Percentiles rank a stretch among this genome's conserved stretches.
phyloP scores from a whole-genome alignment of 2,329 filamentous ascomycete genomes.

The Sporothrix luriei region DNA sequence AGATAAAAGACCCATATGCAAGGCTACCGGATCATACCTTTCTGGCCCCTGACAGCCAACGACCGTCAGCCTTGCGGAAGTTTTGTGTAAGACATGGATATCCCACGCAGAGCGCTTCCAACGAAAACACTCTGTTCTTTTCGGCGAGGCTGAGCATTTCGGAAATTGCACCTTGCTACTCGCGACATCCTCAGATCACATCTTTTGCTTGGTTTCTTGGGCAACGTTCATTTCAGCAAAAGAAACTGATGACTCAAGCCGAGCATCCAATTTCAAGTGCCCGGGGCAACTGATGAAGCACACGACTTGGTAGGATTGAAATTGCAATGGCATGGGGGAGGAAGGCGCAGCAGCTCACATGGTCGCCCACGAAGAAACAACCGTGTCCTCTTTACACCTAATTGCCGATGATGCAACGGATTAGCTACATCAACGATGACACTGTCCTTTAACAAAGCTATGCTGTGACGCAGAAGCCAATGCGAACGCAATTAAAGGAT shows the following conservation, averaged over 20 bases:
- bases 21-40: slow-evolving; percentile 10
- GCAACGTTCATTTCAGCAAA: slow-evolving; percentile 10
- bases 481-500: neutral
- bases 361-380: neutral
- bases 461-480: neutral
- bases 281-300: neutral
- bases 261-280: neutral
- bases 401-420: neutral
- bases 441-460: neutral
- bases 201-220: neutral
- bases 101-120: neutral
- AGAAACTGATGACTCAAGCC: slow-evolving; percentile 2
- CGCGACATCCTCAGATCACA: neutral
- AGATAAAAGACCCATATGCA: neutral
- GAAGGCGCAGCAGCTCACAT: slow-evolving; percentile 20
- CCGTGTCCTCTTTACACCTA: slow-evolving; percentile 14
- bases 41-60: neutral
- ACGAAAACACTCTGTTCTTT: neutral
- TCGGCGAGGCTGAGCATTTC: slow-evolving; percentile 21
- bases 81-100: neutral
- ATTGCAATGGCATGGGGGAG: slow-evolving; percentile 19
- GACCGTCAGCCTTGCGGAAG: slow-evolving; percentile 2
- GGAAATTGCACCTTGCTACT: neutral
- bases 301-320: slow-evolving; percentile 9
- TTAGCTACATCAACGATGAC: neutral